Evolutionary conservation across 83 land plant genomes (phyloP), one percentile per base, ranked within the genome.

Genomic region (Isoetes engelmannii): DNA sequence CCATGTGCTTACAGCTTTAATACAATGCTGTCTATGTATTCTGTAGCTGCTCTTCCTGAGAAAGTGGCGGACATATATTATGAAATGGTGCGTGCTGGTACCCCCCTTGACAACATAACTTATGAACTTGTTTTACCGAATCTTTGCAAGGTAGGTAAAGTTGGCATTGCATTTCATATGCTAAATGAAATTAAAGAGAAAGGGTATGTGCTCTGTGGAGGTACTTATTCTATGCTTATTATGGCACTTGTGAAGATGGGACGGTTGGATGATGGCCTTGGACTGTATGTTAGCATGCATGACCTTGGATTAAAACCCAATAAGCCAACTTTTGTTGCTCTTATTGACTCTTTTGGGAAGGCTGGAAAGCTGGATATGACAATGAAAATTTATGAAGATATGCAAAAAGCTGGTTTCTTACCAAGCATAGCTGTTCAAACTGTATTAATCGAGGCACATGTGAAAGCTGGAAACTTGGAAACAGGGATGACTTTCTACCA

Each of bases 41-140:
- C 85, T 51, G 78, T 58, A n/a, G 85, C 76, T 68, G 87, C 89
- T 8, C 81, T 85, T 62, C 88, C 86, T 69, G 84, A 85, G 45
- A 90, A 90, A 75, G 96, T 88, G 4, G 75, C 87, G 68, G 96
- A 90, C 73, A 75, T 85, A 18, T 87, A 83, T 63, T 88, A 82
- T 57, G 70, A 71, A 49, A 80, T 85, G 88, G 12, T 49, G 12
- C 78, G 78, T 57, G 70, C 50, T 28, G 78, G 69, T 3, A 71
- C 80, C 64, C 55, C 68, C 7, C 74, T 83, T 37, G 87, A 90
- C 67, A 65, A 7, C 5, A 58, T 77, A 0, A 82, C 81, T 6
- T 90, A 85, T 69, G 96, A 90, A 58, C 48, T 88, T 72, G 78
- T 90, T 86, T 79, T 90, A 67, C 92, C 96, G 6, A 62, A 53